Base-by-base conservation (phyloP, 805 yeast species). In the Schwanniomyces yamadae region DNA sequence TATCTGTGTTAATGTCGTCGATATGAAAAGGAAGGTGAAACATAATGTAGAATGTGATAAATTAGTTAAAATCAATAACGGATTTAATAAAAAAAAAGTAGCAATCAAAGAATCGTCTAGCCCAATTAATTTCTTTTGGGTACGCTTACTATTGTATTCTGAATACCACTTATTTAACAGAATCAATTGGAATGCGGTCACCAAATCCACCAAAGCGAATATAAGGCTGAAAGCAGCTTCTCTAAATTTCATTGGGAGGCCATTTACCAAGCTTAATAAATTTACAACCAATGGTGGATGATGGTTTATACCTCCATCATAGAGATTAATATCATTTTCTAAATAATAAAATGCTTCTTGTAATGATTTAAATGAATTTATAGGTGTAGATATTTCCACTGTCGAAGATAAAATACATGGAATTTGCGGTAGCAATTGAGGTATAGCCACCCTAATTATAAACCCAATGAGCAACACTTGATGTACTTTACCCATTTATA, bases 281-380 rank as follows among this genome's bases (percentile, higher is more conserved):
- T 69, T 61, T 23, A 87, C 71, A 15, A 91, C 50, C 13, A 89
- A 54, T 3, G 96, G 96, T 3, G 95, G 80, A 48, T 88, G 95
- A 58, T 88, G 91, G 23, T 83, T 82, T 12, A 89, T 79, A 16
- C 95, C 95, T 7, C 97, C 96, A 42, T 78, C 78, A 51, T 88
- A 91, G 6, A 88, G 78, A 31, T 80, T 71, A 33, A 84, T 66
- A 14, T 69, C 71, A 48, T 80, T 73, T 3, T 67, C 55, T 37
- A 77, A 60, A 33, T 85, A 69, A 46, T 74, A 85, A 8, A 84
- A 62, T 4, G 69, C 65, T 36, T 63, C 71, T 39, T 51, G 55
- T 28, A 67, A 59, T 26, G 71, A 63, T 37, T 78, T 71, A 59
- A 72, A 84, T 23, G 93, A 82, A 37, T 84, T 74, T 4, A 84